These are phyloP conservation scores for Spatholobus suberectus DNA, from an alignment of 306 rosid species.

Conservation along the genomic window DNA sequence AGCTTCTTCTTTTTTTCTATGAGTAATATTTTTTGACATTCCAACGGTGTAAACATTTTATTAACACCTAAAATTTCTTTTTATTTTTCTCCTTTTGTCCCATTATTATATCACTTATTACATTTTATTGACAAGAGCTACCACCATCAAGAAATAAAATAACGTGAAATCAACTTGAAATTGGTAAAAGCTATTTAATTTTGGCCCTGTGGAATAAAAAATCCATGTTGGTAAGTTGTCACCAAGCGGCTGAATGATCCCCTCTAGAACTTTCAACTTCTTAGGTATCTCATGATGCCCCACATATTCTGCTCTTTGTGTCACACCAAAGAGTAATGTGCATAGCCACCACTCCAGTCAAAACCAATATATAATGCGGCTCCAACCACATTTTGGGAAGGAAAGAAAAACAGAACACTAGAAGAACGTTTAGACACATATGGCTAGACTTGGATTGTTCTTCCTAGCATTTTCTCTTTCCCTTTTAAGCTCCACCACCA, in stretches of 20 bases:
- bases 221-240: background rate
- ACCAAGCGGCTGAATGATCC: background rate
- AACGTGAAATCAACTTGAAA: background rate
- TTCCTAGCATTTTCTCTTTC: background rate
- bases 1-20: no score
- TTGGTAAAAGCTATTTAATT: background rate
- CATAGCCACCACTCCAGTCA: background rate
- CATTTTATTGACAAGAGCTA: no score
- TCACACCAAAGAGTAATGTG: background rate
- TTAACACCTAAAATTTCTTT: no score
- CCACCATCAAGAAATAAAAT: no score
- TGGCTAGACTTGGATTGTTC: constrained; percentile 9
- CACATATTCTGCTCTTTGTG: background rate
- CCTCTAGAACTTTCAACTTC: background rate
- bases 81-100: no score
- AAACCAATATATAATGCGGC: background rate
- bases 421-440: background rate
- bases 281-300: background rate
- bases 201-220: background rate
- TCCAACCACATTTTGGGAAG: background rate
- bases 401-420: background rate
- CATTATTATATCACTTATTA: no score
- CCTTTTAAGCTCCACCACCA: background rate
- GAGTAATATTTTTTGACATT: no score
- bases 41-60: no score